Evolutionary conservation across 768 basidiomycete genomes (phyloP).

Genomic region (Pleurotus platypus): DNA sequence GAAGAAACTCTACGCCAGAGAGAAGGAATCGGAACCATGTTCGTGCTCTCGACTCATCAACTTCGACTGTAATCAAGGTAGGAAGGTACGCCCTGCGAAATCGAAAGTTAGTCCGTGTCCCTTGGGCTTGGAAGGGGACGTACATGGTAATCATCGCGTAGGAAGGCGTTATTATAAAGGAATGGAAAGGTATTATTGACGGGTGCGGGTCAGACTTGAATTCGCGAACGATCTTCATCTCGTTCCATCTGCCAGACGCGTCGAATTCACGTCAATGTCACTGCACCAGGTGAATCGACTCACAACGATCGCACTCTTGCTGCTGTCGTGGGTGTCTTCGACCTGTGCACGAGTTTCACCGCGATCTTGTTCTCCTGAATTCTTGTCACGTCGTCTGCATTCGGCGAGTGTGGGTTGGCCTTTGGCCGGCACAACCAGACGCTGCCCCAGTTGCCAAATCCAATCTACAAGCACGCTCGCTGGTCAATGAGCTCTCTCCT

Average conservation of each 20-base stretch:
- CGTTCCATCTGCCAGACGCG: constrained; percentile 71
- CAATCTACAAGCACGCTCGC: constrained; percentile 52
- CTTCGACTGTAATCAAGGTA: constrained; percentile 84
- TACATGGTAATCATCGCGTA: constrained; percentile 93
- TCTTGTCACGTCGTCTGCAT: constrained; percentile 27
- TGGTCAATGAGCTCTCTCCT: constrained; percentile 3
- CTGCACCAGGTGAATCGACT: constrained; percentile 21
- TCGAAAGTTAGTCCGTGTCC: background rate
- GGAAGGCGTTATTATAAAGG: constrained; percentile 89
- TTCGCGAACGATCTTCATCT: constrained; percentile 91
- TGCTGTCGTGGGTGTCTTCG: constrained; percentile 79
- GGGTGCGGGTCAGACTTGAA: constrained; percentile 87
- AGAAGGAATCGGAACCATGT: constrained; percentile 82
- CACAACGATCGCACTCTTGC: constrained; percentile 88
- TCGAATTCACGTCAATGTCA: constrained; percentile 4
- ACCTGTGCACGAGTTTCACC: constrained; percentile 91
- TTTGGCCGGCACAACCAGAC: constrained; percentile 79
- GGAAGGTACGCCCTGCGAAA: constrained; percentile 76
- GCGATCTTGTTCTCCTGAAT: constrained; percentile 63
- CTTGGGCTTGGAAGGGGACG: constrained; percentile 24
- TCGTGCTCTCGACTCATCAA: constrained; percentile 72
- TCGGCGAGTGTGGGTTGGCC: constrained; percentile 30
- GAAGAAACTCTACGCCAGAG: constrained; percentile 81
- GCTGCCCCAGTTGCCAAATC: constrained; percentile 91
- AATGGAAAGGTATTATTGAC: constrained; percentile 88